These are phyloP conservation scores for Funneliformis caledonium DNA, from an alignment of 371 early-diverging fungal species.

Conservation along the genomic window DNA sequence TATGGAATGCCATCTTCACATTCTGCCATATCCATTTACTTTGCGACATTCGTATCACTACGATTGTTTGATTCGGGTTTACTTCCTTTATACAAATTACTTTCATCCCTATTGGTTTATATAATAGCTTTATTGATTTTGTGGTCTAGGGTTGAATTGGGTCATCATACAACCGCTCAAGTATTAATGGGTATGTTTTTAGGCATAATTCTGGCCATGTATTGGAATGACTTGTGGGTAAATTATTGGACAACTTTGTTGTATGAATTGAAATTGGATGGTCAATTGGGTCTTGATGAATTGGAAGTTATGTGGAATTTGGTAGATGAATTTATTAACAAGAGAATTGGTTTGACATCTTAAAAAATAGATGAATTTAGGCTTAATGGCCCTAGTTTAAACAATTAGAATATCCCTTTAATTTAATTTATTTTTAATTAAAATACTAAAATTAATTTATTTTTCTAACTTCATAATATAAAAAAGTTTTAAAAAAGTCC, in stretches of 20 bases:
- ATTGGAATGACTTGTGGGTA: slow-evolving; percentile 30
- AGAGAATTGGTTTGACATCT: too few relatives aligned
- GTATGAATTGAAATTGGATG: slow-evolving; percentile 12
- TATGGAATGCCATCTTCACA: slow-evolving; percentile 40
- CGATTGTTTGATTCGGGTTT: neutral
- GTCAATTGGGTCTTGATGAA: neutral
- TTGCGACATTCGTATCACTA: slow-evolving; percentile 28
- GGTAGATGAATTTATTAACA: too few relatives aligned
- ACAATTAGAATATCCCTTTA: too few relatives aligned
- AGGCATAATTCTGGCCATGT: neutral
- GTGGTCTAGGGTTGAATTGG: slow-evolving; percentile 38
- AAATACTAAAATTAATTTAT: too few relatives aligned
- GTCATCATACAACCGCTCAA: slow-evolving; percentile 36
- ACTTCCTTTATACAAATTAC: neutral
- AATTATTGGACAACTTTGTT: neutral
- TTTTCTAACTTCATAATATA: too few relatives aligned
- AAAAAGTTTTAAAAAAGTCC: too few relatives aligned
- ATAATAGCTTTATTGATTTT: slow-evolving; percentile 28
- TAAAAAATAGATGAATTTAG: too few relatives aligned
- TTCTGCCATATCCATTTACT: slow-evolving; percentile 32
- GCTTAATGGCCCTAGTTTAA: too few relatives aligned
- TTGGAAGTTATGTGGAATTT: neutral
- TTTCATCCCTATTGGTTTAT: neutral
- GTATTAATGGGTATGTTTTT: slow-evolving; percentile 31
- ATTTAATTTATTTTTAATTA: too few relatives aligned